These are phyloP conservation scores for Cicer pinnatifidum DNA, from an alignment of 306 rosid species.

Conservation along the genomic window DNA sequence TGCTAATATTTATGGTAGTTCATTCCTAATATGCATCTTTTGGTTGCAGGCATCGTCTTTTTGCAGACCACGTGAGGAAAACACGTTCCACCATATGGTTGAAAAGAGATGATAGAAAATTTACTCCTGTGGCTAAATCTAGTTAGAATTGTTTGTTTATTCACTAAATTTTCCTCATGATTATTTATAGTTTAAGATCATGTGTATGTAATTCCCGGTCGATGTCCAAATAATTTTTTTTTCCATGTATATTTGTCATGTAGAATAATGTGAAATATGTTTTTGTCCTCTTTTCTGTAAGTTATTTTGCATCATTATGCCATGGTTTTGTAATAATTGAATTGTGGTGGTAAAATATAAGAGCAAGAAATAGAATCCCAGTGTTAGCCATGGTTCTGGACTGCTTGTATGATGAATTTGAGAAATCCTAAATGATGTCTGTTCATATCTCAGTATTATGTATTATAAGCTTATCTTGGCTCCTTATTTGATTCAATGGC, in stretches of 20 bases:
- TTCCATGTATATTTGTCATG: slow-evolving; percentile 28
- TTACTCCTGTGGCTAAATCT: slow-evolving; percentile 59
- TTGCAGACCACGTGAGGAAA: slow-evolving; percentile 74
- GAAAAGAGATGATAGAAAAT: slow-evolving; percentile 72
- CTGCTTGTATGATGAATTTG: slow-evolving; percentile 10
- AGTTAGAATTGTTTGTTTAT: slow-evolving; percentile 32
- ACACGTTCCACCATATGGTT: slow-evolving; percentile 88
- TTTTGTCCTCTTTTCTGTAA: slow-evolving; percentile 6
- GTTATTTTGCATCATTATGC: slow-evolving; percentile 7
- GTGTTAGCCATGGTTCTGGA: slow-evolving; percentile 9
- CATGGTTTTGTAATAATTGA: background rate
- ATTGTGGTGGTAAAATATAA: slow-evolving; percentile 28
- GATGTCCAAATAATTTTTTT: background rate
- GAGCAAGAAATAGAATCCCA: slow-evolving; percentile 13
- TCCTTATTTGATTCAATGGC: too few relatives aligned
- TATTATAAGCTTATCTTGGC: too few relatives aligned
- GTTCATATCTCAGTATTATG: background rate
- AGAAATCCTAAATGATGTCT: background rate
- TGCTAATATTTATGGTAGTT: slow-evolving; percentile 19
- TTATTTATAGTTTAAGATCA: slow-evolving; percentile 40
- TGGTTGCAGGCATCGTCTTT: slow-evolving; percentile 70
- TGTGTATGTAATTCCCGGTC: slow-evolving; percentile 27
- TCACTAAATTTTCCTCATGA: background rate
- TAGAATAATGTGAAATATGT: slow-evolving; percentile 8
- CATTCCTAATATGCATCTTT: slow-evolving; percentile 43